phyloP scores from a whole-genome alignment of 495 filamentous ascomycete species.

The Talaromyces proteolyticus region DNA sequence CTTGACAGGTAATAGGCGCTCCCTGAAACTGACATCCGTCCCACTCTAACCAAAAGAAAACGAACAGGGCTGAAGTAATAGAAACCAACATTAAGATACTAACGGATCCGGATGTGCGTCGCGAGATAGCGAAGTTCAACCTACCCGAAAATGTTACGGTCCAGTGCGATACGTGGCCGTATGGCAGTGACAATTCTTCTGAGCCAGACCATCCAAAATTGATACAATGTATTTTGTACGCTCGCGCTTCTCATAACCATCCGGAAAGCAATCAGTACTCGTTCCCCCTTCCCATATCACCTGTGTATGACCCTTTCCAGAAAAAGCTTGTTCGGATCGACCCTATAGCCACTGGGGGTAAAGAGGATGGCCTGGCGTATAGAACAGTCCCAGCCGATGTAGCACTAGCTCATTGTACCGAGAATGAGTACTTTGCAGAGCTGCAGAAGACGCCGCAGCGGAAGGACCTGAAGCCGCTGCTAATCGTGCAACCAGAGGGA shows the following conservation, averaged over 20 bases:
- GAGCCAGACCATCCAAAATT: background rate
- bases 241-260: slow-evolving; percentile 5
- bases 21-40: too few relatives aligned
- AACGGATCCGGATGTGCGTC: too few relatives aligned
- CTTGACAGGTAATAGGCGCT: too few relatives aligned
- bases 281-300: slow-evolving; percentile 62
- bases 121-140: too few relatives aligned
- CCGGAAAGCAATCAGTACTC: slow-evolving; percentile 55
- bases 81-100: too few relatives aligned
- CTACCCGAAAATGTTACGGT: slow-evolving; percentile 57
- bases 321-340: slow-evolving; percentile 43
- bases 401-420: slow-evolving; percentile 5
- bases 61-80: too few relatives aligned
- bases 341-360: slow-evolving; percentile 17
- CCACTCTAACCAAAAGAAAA: too few relatives aligned
- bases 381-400: slow-evolving; percentile 47
- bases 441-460: slow-evolving; percentile 17
- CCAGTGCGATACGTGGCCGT: slow-evolving; percentile 66
- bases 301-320: slow-evolving; percentile 52
- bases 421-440: slow-evolving; percentile 52
- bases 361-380: slow-evolving; percentile 9
- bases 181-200: slow-evolving; percentile 36
- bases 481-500: slow-evolving; percentile 65
- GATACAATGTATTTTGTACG: slow-evolving; percentile 4
- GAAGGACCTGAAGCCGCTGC: slow-evolving; percentile 62